Conservation (phyloP, 306 rosid genomes). For the Vigna hirtella region DNA sequence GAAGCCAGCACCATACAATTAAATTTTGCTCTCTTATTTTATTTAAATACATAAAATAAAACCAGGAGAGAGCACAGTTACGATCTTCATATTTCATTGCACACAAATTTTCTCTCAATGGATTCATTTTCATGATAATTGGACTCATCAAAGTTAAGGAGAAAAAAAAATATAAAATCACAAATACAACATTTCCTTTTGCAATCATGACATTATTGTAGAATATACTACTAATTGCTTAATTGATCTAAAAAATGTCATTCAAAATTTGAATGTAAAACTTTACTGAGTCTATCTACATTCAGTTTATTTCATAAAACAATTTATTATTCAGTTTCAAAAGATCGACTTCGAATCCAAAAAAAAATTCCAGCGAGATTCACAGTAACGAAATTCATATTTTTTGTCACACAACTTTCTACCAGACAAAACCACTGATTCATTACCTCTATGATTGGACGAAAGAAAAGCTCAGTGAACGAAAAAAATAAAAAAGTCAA, state of each 20-base stretch:
- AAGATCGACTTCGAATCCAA: slow-evolving; percentile 10
- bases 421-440: slow-evolving; percentile 4
- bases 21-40: slow-evolving; percentile 11
- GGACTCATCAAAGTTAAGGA: neutral
- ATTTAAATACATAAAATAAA: slow-evolving; percentile 1
- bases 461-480: neutral
- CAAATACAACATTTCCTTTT: neutral
- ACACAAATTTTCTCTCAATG: neutral
- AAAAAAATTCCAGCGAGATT: neutral
- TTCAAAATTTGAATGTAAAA: too few species aligned
- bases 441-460: neutral
- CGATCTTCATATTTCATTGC: neutral
- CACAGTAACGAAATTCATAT: neutral
- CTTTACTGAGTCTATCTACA: too few species aligned
- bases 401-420: neutral
- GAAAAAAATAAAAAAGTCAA: neutral
- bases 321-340: neutral
- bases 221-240: too few species aligned
- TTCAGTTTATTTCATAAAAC: too few species aligned
- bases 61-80: neutral
- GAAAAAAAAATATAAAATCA: neutral
- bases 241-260: too few species aligned
- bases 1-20: neutral
- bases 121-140: slow-evolving; percentile 6
- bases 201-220: too few species aligned